Base-by-base conservation (phyloP, 164 flowering plant genomes). In the Macadamia tetraphylla region DNA sequence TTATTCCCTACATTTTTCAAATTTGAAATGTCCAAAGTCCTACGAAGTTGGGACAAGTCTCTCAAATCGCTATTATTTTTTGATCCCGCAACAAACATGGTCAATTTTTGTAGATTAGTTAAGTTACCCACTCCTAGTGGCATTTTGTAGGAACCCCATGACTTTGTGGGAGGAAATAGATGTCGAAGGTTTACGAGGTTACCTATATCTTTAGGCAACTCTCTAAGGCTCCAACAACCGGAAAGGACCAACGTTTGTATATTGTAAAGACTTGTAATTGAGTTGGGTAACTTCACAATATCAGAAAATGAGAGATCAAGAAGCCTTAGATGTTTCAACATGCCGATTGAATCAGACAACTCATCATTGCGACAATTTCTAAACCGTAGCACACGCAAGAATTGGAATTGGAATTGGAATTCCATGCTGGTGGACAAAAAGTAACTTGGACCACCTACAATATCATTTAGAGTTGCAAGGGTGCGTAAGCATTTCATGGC, bases 111-210 rank as follows among this genome's bases (percentile, higher is more conserved):
- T 0, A 80, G 74, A 17, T 51, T 66, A 9, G 32, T 70, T 53
- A 80, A 59, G 11, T 23, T 70, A 3, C 70, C 51, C 6, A 80
- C 70, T 29, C 58, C 58, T 30, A 12, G 0, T 13, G 83, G 77
- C 73, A 77, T 72, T 48, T 46, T 46, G 9, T 46, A 1, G 9
- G 7, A 57, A n/a, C 1, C 4, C 3, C 40, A 35, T 1, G 40
- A 4, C 40, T 35, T 4, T 35, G 40, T 35, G 40, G 40, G 40
- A 4, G 4, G 40, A 35, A 35, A 35, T 2, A 80, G 74, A 67
- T 74, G 66, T 0, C 65, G 59, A 55, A 80, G 63, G 57, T 70
- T 67, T 12, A 60, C 70, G 9, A 74, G 57, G 10, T 59, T 13
- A 5, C 57, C 57, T 0, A 52, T 52, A 49, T 29, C 63, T 53